Percentiles rank a stretch among this genome's conserved stretches.
These are phyloP conservation scores for Aureobasidium melanogenum DNA, from an alignment of 2,329 filamentous ascomycete genomes.

Conservation along the genomic window DNA sequence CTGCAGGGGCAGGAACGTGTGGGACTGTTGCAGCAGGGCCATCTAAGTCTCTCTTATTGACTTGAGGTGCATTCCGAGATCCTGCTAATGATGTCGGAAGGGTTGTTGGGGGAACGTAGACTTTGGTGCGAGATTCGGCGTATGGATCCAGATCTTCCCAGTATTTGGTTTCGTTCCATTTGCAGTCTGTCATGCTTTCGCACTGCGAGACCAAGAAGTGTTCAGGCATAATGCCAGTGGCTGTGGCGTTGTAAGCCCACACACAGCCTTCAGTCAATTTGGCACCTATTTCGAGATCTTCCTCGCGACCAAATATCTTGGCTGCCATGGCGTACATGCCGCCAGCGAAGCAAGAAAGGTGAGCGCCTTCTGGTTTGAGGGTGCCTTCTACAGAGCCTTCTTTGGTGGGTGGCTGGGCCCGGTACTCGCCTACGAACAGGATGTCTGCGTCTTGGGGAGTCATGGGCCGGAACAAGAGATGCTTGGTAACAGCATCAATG, in stretches of 20 bases:
- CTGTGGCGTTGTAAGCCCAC: slow-evolving; percentile 44
- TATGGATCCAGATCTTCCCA: slow-evolving; percentile 33
- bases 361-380: slow-evolving; percentile 37
- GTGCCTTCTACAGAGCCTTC: slow-evolving; percentile 15
- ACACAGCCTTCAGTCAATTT: slow-evolving; percentile 48
- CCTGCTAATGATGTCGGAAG: neutral
- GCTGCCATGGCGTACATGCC: slow-evolving; percentile 48
- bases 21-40: neutral
- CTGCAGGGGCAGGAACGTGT: neutral
- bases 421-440: slow-evolving; percentile 58
- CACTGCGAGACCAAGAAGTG: slow-evolving; percentile 36
- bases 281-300: slow-evolving; percentile 40
- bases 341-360: slow-evolving; percentile 46
- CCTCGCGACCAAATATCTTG: slow-evolving; percentile 41
- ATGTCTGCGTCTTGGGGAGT: slow-evolving; percentile 58
- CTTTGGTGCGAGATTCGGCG: neutral
- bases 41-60: neutral
- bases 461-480: slow-evolving; percentile 73
- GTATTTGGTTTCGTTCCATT: slow-evolving; percentile 35
- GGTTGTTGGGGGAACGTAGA: neutral
- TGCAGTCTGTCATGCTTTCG: slow-evolving; percentile 30
- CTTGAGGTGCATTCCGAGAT: neutral
- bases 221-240: slow-evolving; percentile 48
- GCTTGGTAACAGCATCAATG: slow-evolving; percentile 58
- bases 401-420: neutral